Conservation (phyloP, 148 eudicot species). For the Vaccinium darrowii region DNA sequence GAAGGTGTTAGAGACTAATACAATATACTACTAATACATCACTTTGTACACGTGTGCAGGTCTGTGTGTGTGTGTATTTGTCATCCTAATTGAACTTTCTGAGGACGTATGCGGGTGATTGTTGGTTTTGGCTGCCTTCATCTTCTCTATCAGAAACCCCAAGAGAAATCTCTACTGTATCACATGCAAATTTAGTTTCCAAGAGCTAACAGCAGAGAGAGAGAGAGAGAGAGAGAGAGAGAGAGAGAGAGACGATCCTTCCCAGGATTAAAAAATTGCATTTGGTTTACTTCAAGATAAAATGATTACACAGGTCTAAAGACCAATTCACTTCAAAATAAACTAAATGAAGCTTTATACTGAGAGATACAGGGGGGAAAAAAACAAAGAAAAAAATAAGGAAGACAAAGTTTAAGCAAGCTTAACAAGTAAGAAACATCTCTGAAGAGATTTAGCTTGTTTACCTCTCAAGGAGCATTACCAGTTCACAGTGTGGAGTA, state of each 20-base stretch:
- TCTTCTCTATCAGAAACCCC: too few relatives aligned
- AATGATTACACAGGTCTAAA: not conserved
- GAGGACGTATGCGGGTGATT: too few relatives aligned
- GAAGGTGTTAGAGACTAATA: not conserved
- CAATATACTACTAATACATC: too few relatives aligned
- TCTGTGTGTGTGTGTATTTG: not conserved
- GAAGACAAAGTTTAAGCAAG: constrained; percentile 4
- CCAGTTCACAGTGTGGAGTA: constrained; percentile 89
- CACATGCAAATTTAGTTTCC: too few relatives aligned
- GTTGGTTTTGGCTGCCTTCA: too few relatives aligned
- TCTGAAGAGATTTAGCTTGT: not conserved
- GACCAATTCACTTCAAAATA: not conserved
- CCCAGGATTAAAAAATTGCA: not conserved
- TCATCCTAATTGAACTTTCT: too few relatives aligned
- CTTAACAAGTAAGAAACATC: constrained; percentile 1
- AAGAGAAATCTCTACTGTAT: too few relatives aligned
- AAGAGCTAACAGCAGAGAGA: not conserved
- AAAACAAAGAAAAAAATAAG: not conserved
- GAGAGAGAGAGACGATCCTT: not conserved
- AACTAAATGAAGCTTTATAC: not conserved
- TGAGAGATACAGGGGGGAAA: not conserved
- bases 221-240: constrained; percentile 2
- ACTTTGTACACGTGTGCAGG: not conserved
- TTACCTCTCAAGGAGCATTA: constrained; percentile 93
- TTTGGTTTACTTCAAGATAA: not conserved